These are phyloP conservation scores for Polychaeton citri DNA, from an alignment of 2,329 filamentous ascomycete species.

Conservation along the genomic window DNA sequence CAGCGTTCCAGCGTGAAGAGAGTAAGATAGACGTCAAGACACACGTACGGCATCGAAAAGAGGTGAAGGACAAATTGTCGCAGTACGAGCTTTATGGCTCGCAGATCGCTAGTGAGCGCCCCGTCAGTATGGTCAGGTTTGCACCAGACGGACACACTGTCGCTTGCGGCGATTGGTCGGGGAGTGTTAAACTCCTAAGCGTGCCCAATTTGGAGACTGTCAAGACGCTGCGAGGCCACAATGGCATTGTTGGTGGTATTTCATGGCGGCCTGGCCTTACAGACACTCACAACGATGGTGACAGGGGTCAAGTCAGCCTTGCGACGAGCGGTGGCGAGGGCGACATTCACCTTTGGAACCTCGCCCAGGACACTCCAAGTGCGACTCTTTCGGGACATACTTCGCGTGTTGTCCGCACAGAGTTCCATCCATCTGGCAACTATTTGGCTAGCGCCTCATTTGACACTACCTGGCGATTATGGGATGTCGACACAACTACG, in stretches of 20 bases:
- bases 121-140: slow-evolving; percentile 84
- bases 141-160: slow-evolving; percentile 72
- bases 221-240: slow-evolving; percentile 67
- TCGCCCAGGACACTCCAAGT: slow-evolving; percentile 57
- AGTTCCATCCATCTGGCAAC: slow-evolving; percentile 83
- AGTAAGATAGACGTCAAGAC: slow-evolving; percentile 72
- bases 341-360: slow-evolving; percentile 77
- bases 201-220: slow-evolving; percentile 73
- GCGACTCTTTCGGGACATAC: slow-evolving; percentile 72
- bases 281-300: slow-evolving; percentile 55
- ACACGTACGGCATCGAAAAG: slow-evolving; percentile 85
- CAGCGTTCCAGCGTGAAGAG: slow-evolving; percentile 67
- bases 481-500: slow-evolving; percentile 77
- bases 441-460: slow-evolving; percentile 90
- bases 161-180: slow-evolving; percentile 86
- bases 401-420: slow-evolving; percentile 77
- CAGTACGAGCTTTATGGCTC: slow-evolving; percentile 85
- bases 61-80: slow-evolving; percentile 68
- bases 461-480: slow-evolving; percentile 92
- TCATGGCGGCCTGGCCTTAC: slow-evolving; percentile 83
- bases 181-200: slow-evolving; percentile 72
- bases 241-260: slow-evolving; percentile 76
- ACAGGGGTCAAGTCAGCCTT: slow-evolving; percentile 59
- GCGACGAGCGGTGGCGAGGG: slow-evolving; percentile 86
- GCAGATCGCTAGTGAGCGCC: slow-evolving; percentile 80